Evolutionary conservation across 2,329 filamentous ascomycete species (phyloP).

Genomic region (Hypoxylon sp.): DNA sequence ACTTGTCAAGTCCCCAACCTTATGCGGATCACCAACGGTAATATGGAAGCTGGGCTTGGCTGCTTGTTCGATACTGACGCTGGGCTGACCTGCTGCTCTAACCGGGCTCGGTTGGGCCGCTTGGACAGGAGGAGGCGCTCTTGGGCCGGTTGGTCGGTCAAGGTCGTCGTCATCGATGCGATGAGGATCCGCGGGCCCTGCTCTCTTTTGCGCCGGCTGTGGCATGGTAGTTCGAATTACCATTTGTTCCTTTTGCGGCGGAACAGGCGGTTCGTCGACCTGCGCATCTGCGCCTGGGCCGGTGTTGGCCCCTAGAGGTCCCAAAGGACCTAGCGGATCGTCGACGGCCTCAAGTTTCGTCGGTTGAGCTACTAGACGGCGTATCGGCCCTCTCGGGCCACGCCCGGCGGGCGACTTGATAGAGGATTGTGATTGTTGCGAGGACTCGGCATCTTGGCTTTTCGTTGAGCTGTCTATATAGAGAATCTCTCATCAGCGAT

Average conservation of each 20-base stretch:
- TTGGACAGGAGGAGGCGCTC: constrained; percentile 77
- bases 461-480: constrained; percentile 46
- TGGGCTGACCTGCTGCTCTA: constrained; percentile 74
- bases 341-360: constrained; percentile 84
- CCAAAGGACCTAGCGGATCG: constrained; percentile 83
- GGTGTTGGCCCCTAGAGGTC: constrained; percentile 71
- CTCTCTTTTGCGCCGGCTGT: constrained; percentile 59
- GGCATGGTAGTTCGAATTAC: constrained; percentile 72
- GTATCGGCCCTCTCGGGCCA: constrained; percentile 56
- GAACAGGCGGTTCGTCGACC: constrained; percentile 73
- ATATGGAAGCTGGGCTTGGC: constrained; percentile 94
- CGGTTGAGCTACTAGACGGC: constrained; percentile 79
- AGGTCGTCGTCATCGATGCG: constrained; percentile 80
- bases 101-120: constrained; percentile 68
- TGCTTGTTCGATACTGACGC: constrained; percentile 92
- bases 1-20: constrained; percentile 95
- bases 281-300: constrained; percentile 53
- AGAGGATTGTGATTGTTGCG: constrained; percentile 53
- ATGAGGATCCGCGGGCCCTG: constrained; percentile 70
- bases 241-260: constrained; percentile 77
- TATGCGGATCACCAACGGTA: constrained; percentile 94
- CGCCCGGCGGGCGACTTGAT: constrained; percentile 50
- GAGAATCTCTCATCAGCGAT: constrained; percentile 33
- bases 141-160: constrained; percentile 64
- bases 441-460: constrained; percentile 50